These are phyloP conservation scores for Moricandia moricandioides DNA, from an alignment of 345 rosid species.

Conservation along the genomic window DNA sequence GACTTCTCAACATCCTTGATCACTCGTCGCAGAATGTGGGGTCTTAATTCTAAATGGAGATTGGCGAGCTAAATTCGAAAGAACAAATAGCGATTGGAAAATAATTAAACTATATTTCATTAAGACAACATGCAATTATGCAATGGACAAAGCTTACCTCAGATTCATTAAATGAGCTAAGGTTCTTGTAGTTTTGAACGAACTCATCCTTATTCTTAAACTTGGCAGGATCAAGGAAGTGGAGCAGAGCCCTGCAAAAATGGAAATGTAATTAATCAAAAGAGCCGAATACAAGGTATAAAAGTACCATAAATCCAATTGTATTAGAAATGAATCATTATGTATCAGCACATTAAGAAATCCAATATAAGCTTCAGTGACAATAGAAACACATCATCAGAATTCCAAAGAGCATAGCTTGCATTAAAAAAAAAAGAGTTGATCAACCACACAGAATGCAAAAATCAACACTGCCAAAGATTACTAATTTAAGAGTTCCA, in stretches of 20 bases:
- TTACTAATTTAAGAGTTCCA: too few species aligned
- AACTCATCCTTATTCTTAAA: constrained; percentile 90
- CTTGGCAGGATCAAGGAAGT: constrained; percentile 90
- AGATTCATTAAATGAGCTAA: constrained; percentile 86
- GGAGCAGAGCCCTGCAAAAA: constrained; percentile 83
- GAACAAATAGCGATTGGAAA: constrained; percentile 18
- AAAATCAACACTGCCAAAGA: too few species aligned
- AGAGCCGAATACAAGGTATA: not conserved
- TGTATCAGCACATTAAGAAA: too few species aligned
- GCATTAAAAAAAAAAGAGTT: too few species aligned
- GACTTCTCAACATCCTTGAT: constrained; percentile 99
- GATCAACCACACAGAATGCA: too few species aligned
- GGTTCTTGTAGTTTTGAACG: constrained; percentile 94
- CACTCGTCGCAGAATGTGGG: constrained; percentile 94
- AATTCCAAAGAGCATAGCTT: too few species aligned
- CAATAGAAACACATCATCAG: too few species aligned
- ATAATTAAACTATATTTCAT: not conserved
- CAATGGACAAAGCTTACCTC: constrained; percentile 53
- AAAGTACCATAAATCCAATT: too few species aligned
- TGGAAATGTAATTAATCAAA: not conserved
- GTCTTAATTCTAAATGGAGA: constrained; percentile 96
- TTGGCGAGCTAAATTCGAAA: constrained; percentile 70
- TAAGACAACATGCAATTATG: not conserved
- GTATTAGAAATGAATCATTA: too few species aligned
- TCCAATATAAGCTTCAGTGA: too few species aligned